Evolutionary conservation across 495 filamentous ascomycete species (phyloP), one percentile per base, ranked within the genome.

Genomic region (Trichodelitschia bisporula): DNA sequence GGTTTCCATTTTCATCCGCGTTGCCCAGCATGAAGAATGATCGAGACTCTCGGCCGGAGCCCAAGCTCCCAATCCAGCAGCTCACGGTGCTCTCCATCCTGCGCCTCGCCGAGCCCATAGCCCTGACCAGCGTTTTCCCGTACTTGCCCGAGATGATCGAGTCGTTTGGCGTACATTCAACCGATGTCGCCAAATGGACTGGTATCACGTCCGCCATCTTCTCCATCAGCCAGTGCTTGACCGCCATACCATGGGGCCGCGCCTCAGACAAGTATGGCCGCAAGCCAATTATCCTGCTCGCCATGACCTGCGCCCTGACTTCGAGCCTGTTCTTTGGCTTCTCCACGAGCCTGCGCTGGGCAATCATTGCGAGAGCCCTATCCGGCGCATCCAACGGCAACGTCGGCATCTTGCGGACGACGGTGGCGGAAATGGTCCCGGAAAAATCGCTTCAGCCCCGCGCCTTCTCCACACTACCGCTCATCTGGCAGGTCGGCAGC

Each of bases 91-190:
- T 24, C 12, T 24, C 21, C 8, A 24, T 24, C 8, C 12, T 8
- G 8, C 21, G 21, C 8, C 12, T 24, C 12, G 21, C 21, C 8
- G 21, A 24, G 21, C 21, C 27, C 8, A 14, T 29, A 8, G 27
- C 27, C 15, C 27, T 29, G 8, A 29, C 27, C 10, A 15, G 27
- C 6, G 27, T 29, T 6, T 11, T 11, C 15, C 27, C 27, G 14
- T 29, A 29, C 15, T 15, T 29, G 6, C 27, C 27, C 8, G 10
- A 11, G 27, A 29, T 29, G 27, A 29, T 29, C 10, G 27, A 29
- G 14, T 11, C 10, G 8, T 29, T 29, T 15, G 27, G 14, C 15
- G 27, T 29, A 6, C 27, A 8, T 15, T 6, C 8, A 14, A 14
- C 10, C 15, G 14, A 29, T 8, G 27, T 29, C 15, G 27, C 27